phyloP scores from a whole-genome alignment of 495 filamentous ascomycete species.

The Viridothelium virens region DNA sequence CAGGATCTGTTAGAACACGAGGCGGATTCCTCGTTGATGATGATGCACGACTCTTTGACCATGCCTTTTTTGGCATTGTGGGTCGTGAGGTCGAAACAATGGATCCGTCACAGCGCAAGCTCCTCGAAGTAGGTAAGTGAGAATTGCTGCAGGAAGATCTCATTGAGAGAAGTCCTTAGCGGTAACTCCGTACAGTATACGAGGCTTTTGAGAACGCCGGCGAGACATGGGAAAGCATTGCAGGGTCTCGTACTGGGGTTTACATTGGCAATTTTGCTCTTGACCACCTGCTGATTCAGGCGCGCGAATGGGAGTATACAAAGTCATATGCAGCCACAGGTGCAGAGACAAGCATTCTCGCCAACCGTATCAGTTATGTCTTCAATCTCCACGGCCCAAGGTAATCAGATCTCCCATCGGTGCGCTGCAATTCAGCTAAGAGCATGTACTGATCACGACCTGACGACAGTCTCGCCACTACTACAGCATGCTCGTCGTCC shows the following conservation, averaged over 20 bases:
- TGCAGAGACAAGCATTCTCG: constrained; percentile 34
- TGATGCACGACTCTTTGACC: constrained; percentile 12
- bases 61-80: constrained; percentile 15
- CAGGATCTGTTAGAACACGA: not conserved
- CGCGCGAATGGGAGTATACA: constrained; percentile 4
- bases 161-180: too few species aligned
- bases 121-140: constrained; percentile 4
- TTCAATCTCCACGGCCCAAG: constrained; percentile 43
- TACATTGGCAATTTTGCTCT: not conserved
- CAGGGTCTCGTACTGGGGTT: not conserved
- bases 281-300: not conserved
- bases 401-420: not conserved
- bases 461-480: constrained; percentile 35
- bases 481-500: constrained; percentile 46
- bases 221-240: constrained; percentile 17
- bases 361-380: constrained; percentile 46
- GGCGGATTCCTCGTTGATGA: constrained; percentile 7
- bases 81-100: constrained; percentile 11
- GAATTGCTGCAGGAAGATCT: too few species aligned
- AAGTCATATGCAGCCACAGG: constrained; percentile 9
- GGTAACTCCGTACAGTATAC: not conserved
- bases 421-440: not conserved
- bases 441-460: not conserved
- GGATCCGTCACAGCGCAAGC: constrained; percentile 16
- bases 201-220: constrained; percentile 18